Percentiles rank a stretch among this genome's conserved stretches.
These are phyloP conservation scores for Tetracladium marchalianum DNA, from an alignment of 495 filamentous ascomycete species.

Conservation along the genomic window DNA sequence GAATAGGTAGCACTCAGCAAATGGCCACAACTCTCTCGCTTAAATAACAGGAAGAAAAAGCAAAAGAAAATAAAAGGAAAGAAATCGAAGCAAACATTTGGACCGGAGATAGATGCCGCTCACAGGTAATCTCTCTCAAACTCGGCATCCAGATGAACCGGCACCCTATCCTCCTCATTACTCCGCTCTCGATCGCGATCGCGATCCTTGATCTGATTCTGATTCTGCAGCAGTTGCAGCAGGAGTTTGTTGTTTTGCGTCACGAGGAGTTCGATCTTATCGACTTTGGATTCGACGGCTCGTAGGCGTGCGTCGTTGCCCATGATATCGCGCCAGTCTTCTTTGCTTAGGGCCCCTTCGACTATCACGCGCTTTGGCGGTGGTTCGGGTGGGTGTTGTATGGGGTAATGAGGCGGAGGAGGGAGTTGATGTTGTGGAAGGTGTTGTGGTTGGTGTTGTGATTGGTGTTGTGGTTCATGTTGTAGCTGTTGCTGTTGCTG, in stretches of 20 bases:
- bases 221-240: constrained; percentile 16
- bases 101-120: background rate
- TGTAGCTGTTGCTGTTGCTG: too few species aligned
- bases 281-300: constrained; percentile 16
- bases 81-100: too few species aligned
- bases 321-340: constrained; percentile 20
- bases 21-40: background rate
- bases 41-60: background rate
- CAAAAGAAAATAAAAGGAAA: too few species aligned
- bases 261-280: constrained; percentile 17
- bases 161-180: constrained; percentile 18
- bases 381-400: constrained; percentile 14
- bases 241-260: constrained; percentile 21
- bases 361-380: constrained; percentile 14
- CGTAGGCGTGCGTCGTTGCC: constrained; percentile 19
- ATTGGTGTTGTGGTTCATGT: too few species aligned
- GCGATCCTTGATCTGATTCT: constrained; percentile 9
- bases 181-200: constrained; percentile 8
- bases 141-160: constrained; percentile 21
- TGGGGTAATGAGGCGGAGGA: background rate
- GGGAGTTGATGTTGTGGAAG: too few species aligned
- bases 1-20: constrained; percentile 5
- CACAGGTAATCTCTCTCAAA: constrained; percentile 23
- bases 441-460: too few species aligned
- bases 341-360: constrained; percentile 18